These are phyloP conservation scores for Aspergillus unguis DNA, from an alignment of 2,329 filamentous ascomycete species.

Conservation along the genomic window DNA sequence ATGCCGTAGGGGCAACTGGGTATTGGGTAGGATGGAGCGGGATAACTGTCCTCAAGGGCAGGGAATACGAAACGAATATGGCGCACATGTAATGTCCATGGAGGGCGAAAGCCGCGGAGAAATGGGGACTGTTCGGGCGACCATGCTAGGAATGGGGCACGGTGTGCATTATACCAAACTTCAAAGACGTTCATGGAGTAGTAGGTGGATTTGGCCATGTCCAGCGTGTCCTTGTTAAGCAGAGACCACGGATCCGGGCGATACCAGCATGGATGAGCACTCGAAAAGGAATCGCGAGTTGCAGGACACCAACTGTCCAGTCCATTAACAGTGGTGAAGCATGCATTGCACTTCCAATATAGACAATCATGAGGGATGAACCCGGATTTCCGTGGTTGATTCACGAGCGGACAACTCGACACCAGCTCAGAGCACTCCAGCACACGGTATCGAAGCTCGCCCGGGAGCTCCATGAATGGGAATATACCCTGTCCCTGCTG, in stretches of 20 bases:
- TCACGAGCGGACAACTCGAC: not conserved
- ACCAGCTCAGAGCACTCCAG: not conserved
- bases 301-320: not conserved
- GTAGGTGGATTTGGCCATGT: not conserved
- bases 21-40: too few species aligned
- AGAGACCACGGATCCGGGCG: not conserved
- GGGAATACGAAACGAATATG: not conserved
- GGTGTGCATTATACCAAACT: not conserved
- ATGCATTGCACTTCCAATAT: not conserved
- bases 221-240: not conserved
- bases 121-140: not conserved
- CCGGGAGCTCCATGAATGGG: not conserved
- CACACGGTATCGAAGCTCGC: not conserved
- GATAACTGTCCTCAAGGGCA: not conserved
- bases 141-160: not conserved
- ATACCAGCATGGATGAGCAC: not conserved
- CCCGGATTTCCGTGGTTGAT: not conserved
- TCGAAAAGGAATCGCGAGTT: not conserved
- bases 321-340: not conserved
- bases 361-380: not conserved
- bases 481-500: not conserved
- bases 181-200: not conserved
- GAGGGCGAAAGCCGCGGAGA: not conserved
- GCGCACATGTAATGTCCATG: not conserved
- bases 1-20: too few species aligned